Base-by-base conservation (phyloP, 495 filamentous ascomycete species). In the Apodospora peruviana region DNA sequence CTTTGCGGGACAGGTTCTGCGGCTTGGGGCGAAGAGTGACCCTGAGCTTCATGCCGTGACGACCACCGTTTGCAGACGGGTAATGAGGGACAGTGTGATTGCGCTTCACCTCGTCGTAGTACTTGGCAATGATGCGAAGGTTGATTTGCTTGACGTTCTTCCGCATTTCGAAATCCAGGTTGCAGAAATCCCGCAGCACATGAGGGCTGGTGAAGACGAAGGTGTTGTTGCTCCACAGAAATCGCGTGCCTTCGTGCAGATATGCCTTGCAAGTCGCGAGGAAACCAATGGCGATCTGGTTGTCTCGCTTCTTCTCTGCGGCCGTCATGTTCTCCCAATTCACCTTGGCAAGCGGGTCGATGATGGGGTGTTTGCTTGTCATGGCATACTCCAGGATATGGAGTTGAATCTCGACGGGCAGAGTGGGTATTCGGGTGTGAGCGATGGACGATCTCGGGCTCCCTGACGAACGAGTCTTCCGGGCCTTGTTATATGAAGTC, bases 131-230 rank as follows among this genome's bases (percentile, higher is more conserved):
- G 40, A 75, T 58, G 5, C 74, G 69, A n/a, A 77, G 44, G 12
- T 55, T 74, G 45, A 72, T 54, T 17, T 68, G 52, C 41, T 62
- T 64, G 47, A 77, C 60, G 7, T 54, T 40, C 12, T 50, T 49
- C 35, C 74, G 71, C 37, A 57, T 60, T 14, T 51, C 36, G 3
- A 62, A 19, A 29, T 57, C 50, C 22, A 74, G 45, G 16, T 64
- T 62, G 40, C 53, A 45, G 37, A 77, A 70, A 37, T 68, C 71
- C 17, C 59, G 60, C 8, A 77, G 53, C 5, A 68, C 60, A n/a
- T 61, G 57, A 11, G 61, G 61, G 38, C 52, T 67, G 1, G 74
- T 77, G 61, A 77, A 77, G 19, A 72, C 43, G 35, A 75, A 74
- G 2, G 58, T 58, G 50, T 77, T 77, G 53, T 71, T 72, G 20